Evolutionary conservation across 2,329 filamentous ascomycete species (phyloP).

Genomic region (Microdochium paspali): DNA sequence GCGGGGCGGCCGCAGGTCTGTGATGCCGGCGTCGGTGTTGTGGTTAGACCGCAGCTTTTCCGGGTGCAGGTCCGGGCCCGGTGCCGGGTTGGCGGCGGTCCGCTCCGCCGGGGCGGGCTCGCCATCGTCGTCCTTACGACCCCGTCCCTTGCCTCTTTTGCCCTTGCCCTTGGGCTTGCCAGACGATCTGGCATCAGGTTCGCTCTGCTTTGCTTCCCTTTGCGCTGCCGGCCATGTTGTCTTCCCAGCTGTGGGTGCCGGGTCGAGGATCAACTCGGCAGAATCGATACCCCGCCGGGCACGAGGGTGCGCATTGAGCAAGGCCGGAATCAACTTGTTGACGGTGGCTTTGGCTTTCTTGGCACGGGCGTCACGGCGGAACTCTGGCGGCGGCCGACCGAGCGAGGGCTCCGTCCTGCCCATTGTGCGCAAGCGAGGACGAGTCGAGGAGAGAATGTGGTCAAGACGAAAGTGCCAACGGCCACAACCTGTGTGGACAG

Average conservation of each 20-base stretch:
- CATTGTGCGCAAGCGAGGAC: constrained; percentile 8
- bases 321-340: constrained; percentile 48
- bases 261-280: constrained; percentile 35
- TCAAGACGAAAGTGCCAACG: not conserved
- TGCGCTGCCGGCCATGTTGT: not conserved
- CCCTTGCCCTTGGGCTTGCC: not conserved
- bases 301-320: constrained; percentile 41
- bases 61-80: not conserved
- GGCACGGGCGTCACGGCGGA: constrained; percentile 27
- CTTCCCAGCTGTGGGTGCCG: constrained; percentile 3
- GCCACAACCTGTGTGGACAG: not conserved
- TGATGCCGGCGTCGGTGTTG: not conserved
- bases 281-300: constrained; percentile 44
- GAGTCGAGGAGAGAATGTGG: not conserved
- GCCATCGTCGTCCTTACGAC: not conserved
- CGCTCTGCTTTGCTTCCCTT: not conserved
- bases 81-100: not conserved
- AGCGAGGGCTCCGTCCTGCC: constrained; percentile 19
- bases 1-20: constrained; percentile 11
- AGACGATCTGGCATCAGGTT: not conserved
- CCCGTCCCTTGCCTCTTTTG: not conserved
- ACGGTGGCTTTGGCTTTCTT: constrained; percentile 48
- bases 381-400: constrained; percentile 15
- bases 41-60: not conserved
- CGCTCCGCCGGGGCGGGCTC: constrained; percentile 1